phyloP scores from a whole-genome alignment of 352 stramenopile genomes.

The Elongisporangium prolatum region DNA sequence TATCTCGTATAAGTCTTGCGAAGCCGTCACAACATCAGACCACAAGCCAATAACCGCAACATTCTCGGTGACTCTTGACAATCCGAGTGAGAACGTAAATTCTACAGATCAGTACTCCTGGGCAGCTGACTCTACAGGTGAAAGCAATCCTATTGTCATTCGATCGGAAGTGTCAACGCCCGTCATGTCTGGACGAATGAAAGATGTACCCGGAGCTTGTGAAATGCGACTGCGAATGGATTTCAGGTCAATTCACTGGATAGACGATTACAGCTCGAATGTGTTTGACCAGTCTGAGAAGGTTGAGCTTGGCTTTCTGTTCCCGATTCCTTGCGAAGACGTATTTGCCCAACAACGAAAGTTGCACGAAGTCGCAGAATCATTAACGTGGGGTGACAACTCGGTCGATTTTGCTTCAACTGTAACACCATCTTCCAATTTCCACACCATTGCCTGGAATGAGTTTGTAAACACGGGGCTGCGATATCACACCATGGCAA shows the following conservation, averaged over 20 bases:
- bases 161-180: conserved; percentile 10
- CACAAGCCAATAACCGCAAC: conserved; percentile 78
- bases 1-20: conserved; percentile 74
- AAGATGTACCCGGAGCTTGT: conserved; percentile 50
- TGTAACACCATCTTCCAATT: conserved; percentile 62
- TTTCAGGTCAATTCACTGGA: conserved; percentile 68
- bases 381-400: conserved; percentile 53
- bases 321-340: conserved; percentile 78
- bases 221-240: conserved; percentile 62
- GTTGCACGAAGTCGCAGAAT: conserved; percentile 66
- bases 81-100: neutral
- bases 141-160: conserved; percentile 35
- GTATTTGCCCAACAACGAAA: conserved; percentile 77
- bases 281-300: conserved; percentile 63
- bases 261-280: conserved; percentile 51
- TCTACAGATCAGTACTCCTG: conserved; percentile 13
- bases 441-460: conserved; percentile 66
- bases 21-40: conserved; percentile 68
- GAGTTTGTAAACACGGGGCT: conserved; percentile 64
- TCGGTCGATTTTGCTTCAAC: conserved; percentile 36
- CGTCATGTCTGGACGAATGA: conserved; percentile 39
- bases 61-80: conserved; percentile 47
- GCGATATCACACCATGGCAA: conserved; percentile 54
- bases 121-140: conserved; percentile 38
- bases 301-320: conserved; percentile 68